Evolutionary conservation across 1,284 basidiomycete species (phyloP).

Genomic region (Marasmius tenuissimus): DNA sequence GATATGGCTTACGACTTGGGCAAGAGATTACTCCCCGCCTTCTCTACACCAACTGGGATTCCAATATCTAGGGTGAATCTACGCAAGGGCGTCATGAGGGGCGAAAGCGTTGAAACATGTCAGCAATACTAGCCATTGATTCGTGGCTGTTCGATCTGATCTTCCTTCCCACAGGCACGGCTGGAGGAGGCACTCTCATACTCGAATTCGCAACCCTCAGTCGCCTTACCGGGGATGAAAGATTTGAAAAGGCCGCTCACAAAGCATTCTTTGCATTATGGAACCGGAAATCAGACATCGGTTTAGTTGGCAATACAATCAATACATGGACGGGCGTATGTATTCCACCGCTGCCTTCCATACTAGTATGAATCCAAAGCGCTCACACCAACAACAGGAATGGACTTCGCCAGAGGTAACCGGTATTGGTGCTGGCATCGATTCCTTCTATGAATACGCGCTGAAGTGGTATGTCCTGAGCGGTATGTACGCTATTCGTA

Average conservation of each 20-base stretch:
- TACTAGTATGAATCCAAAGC: constrained; percentile 1
- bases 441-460: constrained; percentile 93
- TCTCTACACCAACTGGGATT: constrained; percentile 84
- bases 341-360: constrained; percentile 15
- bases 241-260: constrained; percentile 82
- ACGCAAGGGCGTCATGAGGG: constrained; percentile 63
- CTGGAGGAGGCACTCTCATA: constrained; percentile 89
- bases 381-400: constrained; percentile 33
- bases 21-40: constrained; percentile 82
- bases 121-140: constrained; percentile 27
- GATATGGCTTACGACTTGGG: constrained; percentile 84
- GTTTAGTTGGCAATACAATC: constrained; percentile 87
- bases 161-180: constrained; percentile 58
- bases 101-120: constrained; percentile 82
- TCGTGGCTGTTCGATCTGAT: background rate
- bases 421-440: constrained; percentile 88
- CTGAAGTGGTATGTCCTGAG: constrained; percentile 88
- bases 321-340: constrained; percentile 76
- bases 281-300: constrained; percentile 83
- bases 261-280: constrained; percentile 91
- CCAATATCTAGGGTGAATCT: constrained; percentile 89
- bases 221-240: constrained; percentile 82
- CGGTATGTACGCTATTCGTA: constrained; percentile 46
- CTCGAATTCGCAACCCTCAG: constrained; percentile 92
- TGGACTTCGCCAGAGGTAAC: constrained; percentile 77